phyloP scores from a whole-genome alignment of 2,329 filamentous ascomycete species.

The Aspergillus novofumigatus region DNA sequence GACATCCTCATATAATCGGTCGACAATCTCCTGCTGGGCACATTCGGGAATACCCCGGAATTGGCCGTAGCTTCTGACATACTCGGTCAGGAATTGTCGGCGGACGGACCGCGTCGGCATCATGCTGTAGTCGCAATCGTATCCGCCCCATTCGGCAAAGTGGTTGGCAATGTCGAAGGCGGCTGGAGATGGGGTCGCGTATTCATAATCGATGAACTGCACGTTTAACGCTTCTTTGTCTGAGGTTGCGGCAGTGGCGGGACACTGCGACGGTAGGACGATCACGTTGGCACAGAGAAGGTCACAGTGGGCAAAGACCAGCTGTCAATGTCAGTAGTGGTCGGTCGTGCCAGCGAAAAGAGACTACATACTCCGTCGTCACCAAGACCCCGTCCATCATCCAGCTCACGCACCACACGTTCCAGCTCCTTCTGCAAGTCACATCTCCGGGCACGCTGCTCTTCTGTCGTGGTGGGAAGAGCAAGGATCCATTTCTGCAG shows the following conservation, averaged over 20 bases:
- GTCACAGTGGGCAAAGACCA: slow-evolving; percentile 94
- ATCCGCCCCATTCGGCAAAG: slow-evolving; percentile 97
- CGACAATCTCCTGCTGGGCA: slow-evolving; percentile 58
- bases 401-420: slow-evolving; percentile 65
- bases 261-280: slow-evolving; percentile 53
- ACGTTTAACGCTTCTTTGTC: slow-evolving; percentile 51
- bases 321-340: slow-evolving; percentile 46
- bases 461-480: slow-evolving; percentile 67
- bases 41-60: slow-evolving; percentile 36
- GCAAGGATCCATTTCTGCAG: slow-evolving; percentile 95
- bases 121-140: slow-evolving; percentile 84
- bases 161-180: slow-evolving; percentile 98
- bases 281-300: slow-evolving; percentile 96
- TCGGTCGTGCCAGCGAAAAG: no score
- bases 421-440: slow-evolving; percentile 71
- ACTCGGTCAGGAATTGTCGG: slow-evolving; percentile 75
- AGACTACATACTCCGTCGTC: slow-evolving; percentile 59
- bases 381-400: slow-evolving; percentile 72
- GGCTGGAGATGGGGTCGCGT: slow-evolving; percentile 87
- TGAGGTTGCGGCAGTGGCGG: slow-evolving; percentile 13
- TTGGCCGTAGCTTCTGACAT: slow-evolving; percentile 69
- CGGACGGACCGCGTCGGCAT: slow-evolving; percentile 76
- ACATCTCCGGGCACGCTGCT: slow-evolving; percentile 63
- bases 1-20: slow-evolving; percentile 71
- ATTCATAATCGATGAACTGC: slow-evolving; percentile 97